Evolutionary conservation across 257 asterid genomes (phyloP), one percentile per base, ranked within the genome.

Genomic region (Linaria vulgaris): DNA sequence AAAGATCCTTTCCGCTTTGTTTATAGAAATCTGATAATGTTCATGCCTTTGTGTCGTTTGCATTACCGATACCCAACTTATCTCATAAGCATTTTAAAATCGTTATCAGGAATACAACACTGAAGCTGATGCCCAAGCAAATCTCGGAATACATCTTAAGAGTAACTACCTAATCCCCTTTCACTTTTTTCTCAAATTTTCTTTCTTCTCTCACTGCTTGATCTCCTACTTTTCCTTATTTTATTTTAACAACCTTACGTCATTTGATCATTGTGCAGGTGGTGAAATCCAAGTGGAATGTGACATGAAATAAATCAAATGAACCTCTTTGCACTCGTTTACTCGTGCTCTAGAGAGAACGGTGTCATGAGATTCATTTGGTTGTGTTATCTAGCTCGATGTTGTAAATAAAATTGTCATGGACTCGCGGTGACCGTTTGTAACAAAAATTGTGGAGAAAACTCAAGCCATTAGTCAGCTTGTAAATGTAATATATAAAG

Each of bases 61-160:
- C n/a, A n/a, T 44, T 61, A 6, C 27, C 9, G 47, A 24, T 12
- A 45, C 9, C 20, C 30, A 51, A 52, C 55, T 67, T 45, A 43
- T 56, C 43, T 21, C 13, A 41, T 51, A 44, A 8, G 8, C 63
- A 20, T 54, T 31, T 56, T 30, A 9, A 31, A 44, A 54, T 31
- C 38, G 38, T 60, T 74, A 34, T 63, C 79, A 88, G 98, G 96
- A 83, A 24, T 69, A 38, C 76, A 91, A 91, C 72, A 74, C 85
- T 1, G 98, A 91, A 39, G 98, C 98, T 3, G 98, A 91, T 79
- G 86, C 86, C 59, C 98, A 88, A 67, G 98, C 98, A 73, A 91
- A 91, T 76, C 73, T 83, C 31, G 98, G 82, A 21, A 70, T 88
- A 56, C 88, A 82, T 76, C 80, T 88, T 13, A 76, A 80, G 71